Evolutionary conservation across 352 stramenopile genomes (phyloP).

Genomic region (Poterioochromonas sp.): DNA sequence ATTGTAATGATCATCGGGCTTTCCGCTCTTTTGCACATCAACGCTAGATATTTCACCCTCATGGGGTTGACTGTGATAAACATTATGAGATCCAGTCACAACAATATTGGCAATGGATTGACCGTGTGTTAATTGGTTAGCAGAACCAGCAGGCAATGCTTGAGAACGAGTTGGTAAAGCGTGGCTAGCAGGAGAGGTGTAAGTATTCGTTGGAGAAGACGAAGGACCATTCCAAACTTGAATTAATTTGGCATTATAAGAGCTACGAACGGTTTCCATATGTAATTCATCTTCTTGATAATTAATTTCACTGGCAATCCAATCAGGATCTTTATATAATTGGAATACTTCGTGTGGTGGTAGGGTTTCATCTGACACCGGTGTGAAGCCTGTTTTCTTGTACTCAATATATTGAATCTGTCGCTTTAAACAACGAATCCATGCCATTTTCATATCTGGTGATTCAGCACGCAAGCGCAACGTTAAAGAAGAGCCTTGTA

Average conservation of each 20-base stretch:
- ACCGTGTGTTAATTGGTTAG: not conserved
- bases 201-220: not conserved
- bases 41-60: not conserved
- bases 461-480: not conserved
- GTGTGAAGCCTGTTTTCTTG: not conserved
- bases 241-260: not conserved
- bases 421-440: not conserved
- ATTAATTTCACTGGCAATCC: not conserved
- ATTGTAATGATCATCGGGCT: not conserved
- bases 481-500: no score
- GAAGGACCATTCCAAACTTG: not conserved
- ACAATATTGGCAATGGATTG: not conserved
- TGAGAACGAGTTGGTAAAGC: not conserved
- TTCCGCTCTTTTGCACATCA: not conserved
- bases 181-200: not conserved
- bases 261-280: not conserved
- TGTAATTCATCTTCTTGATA: not conserved
- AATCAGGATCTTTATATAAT: not conserved
- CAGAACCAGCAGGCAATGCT: not conserved
- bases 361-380: not conserved
- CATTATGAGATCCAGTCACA: not conserved
- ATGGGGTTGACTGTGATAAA: not conserved
- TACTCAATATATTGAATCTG: not conserved
- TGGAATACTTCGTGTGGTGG: not conserved
- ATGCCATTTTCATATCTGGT: not conserved